Conservation (phyloP, 345 rosid species). For the Hibiscus tridactylites region DNA sequence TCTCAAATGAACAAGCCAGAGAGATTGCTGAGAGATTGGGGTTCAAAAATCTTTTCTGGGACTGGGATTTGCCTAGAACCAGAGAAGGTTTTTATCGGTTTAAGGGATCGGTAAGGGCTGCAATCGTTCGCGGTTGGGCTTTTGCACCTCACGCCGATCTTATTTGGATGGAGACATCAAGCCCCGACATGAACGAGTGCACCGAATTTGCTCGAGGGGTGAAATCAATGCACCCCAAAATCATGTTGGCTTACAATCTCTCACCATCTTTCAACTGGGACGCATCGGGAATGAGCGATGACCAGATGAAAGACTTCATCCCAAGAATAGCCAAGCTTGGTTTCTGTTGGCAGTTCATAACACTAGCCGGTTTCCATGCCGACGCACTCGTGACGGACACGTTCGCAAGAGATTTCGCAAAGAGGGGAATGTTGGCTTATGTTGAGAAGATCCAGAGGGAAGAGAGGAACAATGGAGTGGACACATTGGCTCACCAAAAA, state of each 20-base stretch:
- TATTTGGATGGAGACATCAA: slow-evolving; percentile 91
- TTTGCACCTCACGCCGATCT: slow-evolving; percentile 72
- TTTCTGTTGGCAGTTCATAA: slow-evolving; percentile 94
- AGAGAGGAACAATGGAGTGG: slow-evolving; percentile 88
- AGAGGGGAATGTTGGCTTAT: slow-evolving; percentile 88
- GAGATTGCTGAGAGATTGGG: slow-evolving; percentile 68
- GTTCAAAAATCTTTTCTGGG: slow-evolving; percentile 75
- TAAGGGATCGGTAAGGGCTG: slow-evolving; percentile 77
- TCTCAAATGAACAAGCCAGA: slow-evolving; percentile 60
- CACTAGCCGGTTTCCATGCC: slow-evolving; percentile 89
- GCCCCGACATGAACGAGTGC: slow-evolving; percentile 77
- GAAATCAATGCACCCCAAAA: slow-evolving; percentile 54
- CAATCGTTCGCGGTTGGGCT: slow-evolving; percentile 81
- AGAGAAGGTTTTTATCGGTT: slow-evolving; percentile 94
- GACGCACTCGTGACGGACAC: slow-evolving; percentile 81
- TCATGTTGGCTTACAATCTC: slow-evolving; percentile 88
- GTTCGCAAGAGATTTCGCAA: slow-evolving; percentile 67
- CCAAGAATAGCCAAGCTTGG: slow-evolving; percentile 77
- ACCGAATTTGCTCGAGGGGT: slow-evolving; percentile 71
- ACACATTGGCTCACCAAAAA: slow-evolving; percentile 93
- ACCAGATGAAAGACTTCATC: slow-evolving; percentile 80
- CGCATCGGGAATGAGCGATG: slow-evolving; percentile 81
- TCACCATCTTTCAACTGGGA: slow-evolving; percentile 98
- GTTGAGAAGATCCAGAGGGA: slow-evolving; percentile 97
- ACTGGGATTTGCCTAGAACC: slow-evolving; percentile 91